Conservation (phyloP, 2,329 filamentous ascomycete species). For the Fusarium sp. region DNA sequence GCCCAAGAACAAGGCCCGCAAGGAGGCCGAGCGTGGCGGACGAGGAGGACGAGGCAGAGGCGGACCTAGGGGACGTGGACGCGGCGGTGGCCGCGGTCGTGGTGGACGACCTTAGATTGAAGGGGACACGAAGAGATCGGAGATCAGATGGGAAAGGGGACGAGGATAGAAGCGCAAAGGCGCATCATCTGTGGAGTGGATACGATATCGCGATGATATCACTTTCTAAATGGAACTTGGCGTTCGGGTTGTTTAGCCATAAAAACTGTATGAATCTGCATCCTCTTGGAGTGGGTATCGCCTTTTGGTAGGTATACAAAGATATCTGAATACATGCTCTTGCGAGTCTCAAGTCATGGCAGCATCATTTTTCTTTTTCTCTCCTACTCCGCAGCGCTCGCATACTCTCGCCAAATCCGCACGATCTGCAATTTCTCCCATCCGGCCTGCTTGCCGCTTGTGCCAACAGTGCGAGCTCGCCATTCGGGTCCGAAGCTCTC, state of each 20-base stretch:
- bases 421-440: constrained; percentile 96
- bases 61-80: constrained; percentile 65
- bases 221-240: constrained; percentile 50
- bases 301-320: constrained; percentile 47
- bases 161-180: constrained; percentile 26
- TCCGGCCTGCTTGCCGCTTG: constrained; percentile 87
- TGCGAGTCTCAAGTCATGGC: constrained; percentile 37
- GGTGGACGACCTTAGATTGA: constrained; percentile 47
- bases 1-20: constrained; percentile 99
- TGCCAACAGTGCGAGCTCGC: constrained; percentile 81
- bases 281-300: constrained; percentile 44
- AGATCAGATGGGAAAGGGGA: not conserved
- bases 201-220: constrained; percentile 43
- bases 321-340: constrained; percentile 49
- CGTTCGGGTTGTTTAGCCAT: constrained; percentile 53
- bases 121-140: not conserved
- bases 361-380: not conserved
- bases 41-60: constrained; percentile 65
- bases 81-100: constrained; percentile 60
- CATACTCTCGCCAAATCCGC: constrained; percentile 77
- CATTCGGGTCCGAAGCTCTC: constrained; percentile 66
- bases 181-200: constrained; percentile 31
- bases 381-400: constrained; percentile 1
- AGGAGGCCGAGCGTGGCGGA: constrained; percentile 78
- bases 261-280: constrained; percentile 46